Base-by-base conservation (phyloP, 2,329 filamentous ascomycete genomes). In the Didymella segeticola region DNA sequence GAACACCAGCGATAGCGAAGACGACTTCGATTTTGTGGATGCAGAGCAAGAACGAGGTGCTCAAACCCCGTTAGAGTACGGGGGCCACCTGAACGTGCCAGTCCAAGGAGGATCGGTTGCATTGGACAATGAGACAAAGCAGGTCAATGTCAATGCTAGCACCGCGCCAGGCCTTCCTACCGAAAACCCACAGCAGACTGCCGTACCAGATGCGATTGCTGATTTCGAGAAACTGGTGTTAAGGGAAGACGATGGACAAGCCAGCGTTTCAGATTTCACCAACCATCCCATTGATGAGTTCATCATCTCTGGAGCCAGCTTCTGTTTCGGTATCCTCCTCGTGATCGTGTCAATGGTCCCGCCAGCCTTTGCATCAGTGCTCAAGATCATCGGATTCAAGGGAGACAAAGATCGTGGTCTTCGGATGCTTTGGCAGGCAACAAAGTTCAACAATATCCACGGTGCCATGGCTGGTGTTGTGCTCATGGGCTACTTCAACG, bases 331-430 rank as follows among this genome's bases (percentile, higher is more conserved):
- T 3, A 83, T 96, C 26, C 78, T 98, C 1, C 82, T 96, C 12
- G 81, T 98, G 1, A 81, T 98, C 47, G 87, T 98, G n/a, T 96
- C 91, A 11, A 89, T 98, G 78, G 87, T 98, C 0, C 96, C 95
- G 0, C 95, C 95, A 0, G 86, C 93, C 0, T 96, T 98, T 73
- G 89, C 86, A n/a, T 89, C 86, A 50, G 83, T 99, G 1, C 81
- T 98, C 4, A 90, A 88, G 54, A 88, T 98, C 34, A 89, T 97
- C 25, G 95, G 95, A 1, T 98, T 98, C 77, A 87, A 86, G 57
- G 95, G 95, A 26, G 93, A 98, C 71, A 88, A 93, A 36, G 86
- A 91, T 57, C 83, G 88, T 31, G 95, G 93, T 9, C 82, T 97
- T 26, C 81, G 83, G 31, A 89, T 97, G 85, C 85, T 99, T 4